Conservation (phyloP, 139 green algal species). For the Tetraselmis chui region DNA sequence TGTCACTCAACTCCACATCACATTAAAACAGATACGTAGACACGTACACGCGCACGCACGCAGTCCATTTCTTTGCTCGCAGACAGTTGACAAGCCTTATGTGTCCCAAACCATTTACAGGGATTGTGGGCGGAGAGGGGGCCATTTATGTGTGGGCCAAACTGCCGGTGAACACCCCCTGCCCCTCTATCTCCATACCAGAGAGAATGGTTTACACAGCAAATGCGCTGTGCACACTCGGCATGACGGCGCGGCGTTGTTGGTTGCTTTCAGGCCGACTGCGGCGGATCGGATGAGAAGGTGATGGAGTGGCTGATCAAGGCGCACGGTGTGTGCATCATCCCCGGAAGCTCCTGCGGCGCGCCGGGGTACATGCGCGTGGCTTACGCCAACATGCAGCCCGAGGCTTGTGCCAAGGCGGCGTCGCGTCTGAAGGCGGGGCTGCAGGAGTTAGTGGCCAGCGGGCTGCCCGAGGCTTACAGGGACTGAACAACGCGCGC, state of each 20-base stretch:
- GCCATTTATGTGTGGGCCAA: conserved; percentile 88
- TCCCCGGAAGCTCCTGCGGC: conserved; percentile 78
- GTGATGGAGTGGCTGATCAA: conserved; percentile 80
- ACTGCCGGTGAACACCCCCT: conserved; percentile 45
- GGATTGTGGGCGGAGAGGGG: conserved; percentile 63
- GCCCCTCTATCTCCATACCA: too few relatives aligned
- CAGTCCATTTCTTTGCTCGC: background rate
- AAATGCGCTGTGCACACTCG: too few relatives aligned
- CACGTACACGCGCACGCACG: too few relatives aligned
- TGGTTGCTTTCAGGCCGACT: background rate
- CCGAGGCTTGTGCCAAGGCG: conserved; percentile 53
- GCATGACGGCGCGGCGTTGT: too few relatives aligned
- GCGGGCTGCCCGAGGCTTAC: conserved; percentile 18
- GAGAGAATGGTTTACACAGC: too few relatives aligned
- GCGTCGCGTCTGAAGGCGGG: conserved; percentile 57
- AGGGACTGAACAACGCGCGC: too few relatives aligned
- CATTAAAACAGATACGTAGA: too few relatives aligned
- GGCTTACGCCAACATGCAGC: conserved; percentile 57
- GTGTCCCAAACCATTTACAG: conserved; percentile 1
- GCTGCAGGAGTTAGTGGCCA: conserved; percentile 56
- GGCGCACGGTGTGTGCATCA: conserved; percentile 78
- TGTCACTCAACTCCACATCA: too few relatives aligned
- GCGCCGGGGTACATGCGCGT: conserved; percentile 64
- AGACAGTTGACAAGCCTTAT: background rate
- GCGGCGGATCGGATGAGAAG: conserved; percentile 47